Percentiles rank a stretch among this genome's conserved stretches.
Evolutionary conservation across 495 filamentous ascomycete species (phyloP).

Genomic region (Hypoxylon intermedium): DNA sequence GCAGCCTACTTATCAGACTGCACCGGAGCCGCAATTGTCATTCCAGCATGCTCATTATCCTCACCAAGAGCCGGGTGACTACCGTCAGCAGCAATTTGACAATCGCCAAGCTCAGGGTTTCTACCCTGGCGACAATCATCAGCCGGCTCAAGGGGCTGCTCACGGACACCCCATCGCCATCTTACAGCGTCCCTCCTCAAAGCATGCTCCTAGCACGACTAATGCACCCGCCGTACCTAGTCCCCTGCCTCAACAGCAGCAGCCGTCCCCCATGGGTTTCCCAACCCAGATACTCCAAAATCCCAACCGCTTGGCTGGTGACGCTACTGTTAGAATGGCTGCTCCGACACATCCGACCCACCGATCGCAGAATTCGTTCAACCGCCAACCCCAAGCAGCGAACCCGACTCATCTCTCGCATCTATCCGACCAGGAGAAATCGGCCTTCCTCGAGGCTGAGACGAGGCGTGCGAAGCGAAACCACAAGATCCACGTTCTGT

Average conservation of each 20-base stretch:
- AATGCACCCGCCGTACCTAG: slow-evolving; percentile 35
- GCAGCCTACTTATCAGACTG: slow-evolving; percentile 35
- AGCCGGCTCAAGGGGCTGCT: slow-evolving; percentile 29
- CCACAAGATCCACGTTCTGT: slow-evolving; percentile 95
- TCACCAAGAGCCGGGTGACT: slow-evolving; percentile 36
- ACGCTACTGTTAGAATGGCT: slow-evolving; percentile 44
- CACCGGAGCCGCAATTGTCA: slow-evolving; percentile 41
- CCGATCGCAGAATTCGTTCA: slow-evolving; percentile 48
- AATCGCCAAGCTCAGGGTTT: slow-evolving; percentile 37
- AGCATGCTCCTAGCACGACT: slow-evolving; percentile 41
- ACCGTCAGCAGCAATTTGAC: slow-evolving; percentile 34
- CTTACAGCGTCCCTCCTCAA: slow-evolving; percentile 53
- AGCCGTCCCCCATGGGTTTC: slow-evolving; percentile 53
- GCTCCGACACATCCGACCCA: slow-evolving; percentile 45
- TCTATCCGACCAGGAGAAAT: slow-evolving; percentile 78
- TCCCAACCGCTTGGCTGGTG: slow-evolving; percentile 52
- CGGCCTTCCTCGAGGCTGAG: slow-evolving; percentile 83
- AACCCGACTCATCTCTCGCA: slow-evolving; percentile 77
- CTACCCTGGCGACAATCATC: slow-evolving; percentile 35
- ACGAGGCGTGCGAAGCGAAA: slow-evolving; percentile 96
- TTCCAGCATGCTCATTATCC: slow-evolving; percentile 37
- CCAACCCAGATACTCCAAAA: slow-evolving; percentile 66
- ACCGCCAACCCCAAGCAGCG: slow-evolving; percentile 53
- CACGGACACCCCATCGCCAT: slow-evolving; percentile 56
- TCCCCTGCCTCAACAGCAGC: slow-evolving; percentile 48